Percentiles rank a stretch among this genome's conserved stretches.
phyloP scores from a whole-genome alignment of 2,329 filamentous ascomycete genomes.

The Cordyceps fumosorosea region DNA sequence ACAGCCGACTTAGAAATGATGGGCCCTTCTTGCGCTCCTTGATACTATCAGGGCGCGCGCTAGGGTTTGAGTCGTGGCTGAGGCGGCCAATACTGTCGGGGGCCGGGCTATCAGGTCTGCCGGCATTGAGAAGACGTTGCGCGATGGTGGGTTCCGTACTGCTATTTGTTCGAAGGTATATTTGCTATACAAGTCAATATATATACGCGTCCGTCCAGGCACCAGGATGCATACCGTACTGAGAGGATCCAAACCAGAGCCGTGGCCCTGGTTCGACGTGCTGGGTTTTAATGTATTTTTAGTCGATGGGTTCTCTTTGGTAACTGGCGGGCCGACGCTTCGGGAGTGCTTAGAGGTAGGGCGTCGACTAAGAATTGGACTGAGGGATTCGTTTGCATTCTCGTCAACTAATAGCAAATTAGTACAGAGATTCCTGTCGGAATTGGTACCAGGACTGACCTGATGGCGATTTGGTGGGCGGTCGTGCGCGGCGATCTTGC shows the following conservation, averaged over 20 bases:
- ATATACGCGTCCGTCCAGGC: not conserved
- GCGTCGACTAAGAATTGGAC: constrained; percentile 3
- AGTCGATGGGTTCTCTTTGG: constrained; percentile 24
- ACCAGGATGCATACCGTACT: constrained; percentile 25
- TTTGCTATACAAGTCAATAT: constrained; percentile 26
- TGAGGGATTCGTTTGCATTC: not conserved
- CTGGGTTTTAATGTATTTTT: constrained; percentile 23
- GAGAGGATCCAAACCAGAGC: constrained; percentile 30
- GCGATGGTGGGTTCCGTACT: constrained; percentile 40
- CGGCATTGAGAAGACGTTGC: constrained; percentile 46
- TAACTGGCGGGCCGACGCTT: constrained; percentile 1
- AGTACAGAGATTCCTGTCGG: not conserved
- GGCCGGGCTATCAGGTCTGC: constrained; percentile 45
- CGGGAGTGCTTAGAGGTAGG: constrained; percentile 10
- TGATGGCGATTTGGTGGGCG: not conserved
- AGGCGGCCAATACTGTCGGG: constrained; percentile 34
- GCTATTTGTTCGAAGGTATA: constrained; percentile 33
- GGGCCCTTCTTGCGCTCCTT: constrained; percentile 62
- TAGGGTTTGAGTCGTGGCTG: constrained; percentile 35
- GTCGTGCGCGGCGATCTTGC: constrained; percentile 5
- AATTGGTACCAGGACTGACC: not conserved
- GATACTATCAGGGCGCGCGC: constrained; percentile 5
- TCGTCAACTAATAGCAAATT: not conserved
- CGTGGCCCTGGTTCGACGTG: constrained; percentile 20
- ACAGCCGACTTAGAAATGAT: constrained; percentile 79